Conservation (phyloP, 2,329 filamentous ascomycete species). For the Nothophoma quercina region DNA sequence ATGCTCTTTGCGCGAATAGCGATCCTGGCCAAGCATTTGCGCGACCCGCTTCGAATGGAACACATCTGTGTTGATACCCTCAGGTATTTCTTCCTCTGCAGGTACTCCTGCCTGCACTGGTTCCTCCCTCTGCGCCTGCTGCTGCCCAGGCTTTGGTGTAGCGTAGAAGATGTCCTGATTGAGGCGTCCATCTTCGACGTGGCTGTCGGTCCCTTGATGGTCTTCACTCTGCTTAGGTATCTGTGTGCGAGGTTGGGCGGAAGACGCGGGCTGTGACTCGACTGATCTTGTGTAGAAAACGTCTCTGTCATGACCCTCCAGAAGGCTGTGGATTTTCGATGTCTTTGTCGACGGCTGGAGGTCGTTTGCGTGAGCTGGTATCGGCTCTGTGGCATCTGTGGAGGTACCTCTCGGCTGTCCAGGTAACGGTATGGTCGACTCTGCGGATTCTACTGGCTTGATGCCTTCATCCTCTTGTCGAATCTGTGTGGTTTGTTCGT, state of each 20-base stretch:
- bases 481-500: slow-evolving; percentile 29
- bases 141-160: slow-evolving; percentile 33
- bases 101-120: slow-evolving; percentile 41
- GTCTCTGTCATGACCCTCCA: slow-evolving; percentile 59
- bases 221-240: slow-evolving; percentile 62
- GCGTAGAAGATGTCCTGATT: slow-evolving; percentile 65
- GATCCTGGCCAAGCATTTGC: slow-evolving; percentile 60
- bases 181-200: slow-evolving; percentile 53
- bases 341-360: slow-evolving; percentile 45
- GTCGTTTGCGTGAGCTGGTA: slow-evolving; percentile 60
- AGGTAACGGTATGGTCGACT: slow-evolving; percentile 53
- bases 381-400: slow-evolving; percentile 59
- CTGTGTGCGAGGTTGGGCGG: slow-evolving; percentile 62
- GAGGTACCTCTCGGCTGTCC: slow-evolving; percentile 41
- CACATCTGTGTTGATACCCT: slow-evolving; percentile 66
- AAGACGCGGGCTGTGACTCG: slow-evolving; percentile 56
- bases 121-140: slow-evolving; percentile 23
- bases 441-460: slow-evolving; percentile 47
- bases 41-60: slow-evolving; percentile 69
- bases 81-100: slow-evolving; percentile 58
- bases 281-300: slow-evolving; percentile 63
- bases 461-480: slow-evolving; percentile 37
- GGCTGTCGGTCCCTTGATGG: slow-evolving; percentile 53
- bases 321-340: slow-evolving; percentile 32
- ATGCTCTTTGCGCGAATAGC: slow-evolving; percentile 42